Base-by-base conservation (phyloP, 495 filamentous ascomycete genomes). In the Viridothelium virens region DNA sequence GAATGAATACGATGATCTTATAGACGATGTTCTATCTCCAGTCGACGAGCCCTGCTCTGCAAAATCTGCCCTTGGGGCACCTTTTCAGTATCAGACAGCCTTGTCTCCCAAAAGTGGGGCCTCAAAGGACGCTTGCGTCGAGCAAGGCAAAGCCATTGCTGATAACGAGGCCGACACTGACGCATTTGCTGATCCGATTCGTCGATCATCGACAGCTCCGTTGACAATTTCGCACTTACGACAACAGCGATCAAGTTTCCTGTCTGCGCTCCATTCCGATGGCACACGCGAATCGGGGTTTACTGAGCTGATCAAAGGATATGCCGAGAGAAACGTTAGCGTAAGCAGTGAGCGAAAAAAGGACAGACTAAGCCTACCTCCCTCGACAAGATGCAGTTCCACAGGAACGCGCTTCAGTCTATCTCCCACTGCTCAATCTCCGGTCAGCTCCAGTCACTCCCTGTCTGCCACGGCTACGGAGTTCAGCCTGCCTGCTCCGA, bases 1-100 rank as follows among this genome's bases (percentile, higher is more conserved):
- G 94, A 85, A 89, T 47, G 92, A 98, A 74, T 97, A 94, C 69
- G 87, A 97, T 73, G 94, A 97, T 72, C 79, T 96, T 16, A 83
- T 97, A 63, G 89, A 89, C 68, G 85, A 91, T 56, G 85, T 88
- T 12, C 79, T 85, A 16, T 85, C 85, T 0, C 82, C 85, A 2
- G 41, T 56, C 31, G 48, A 62, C 56, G 69, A 68, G 33, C 68
- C 70, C 0, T 6, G 67, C 2, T 72, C 68, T 25, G 56, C 70
- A n/a, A 66, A 64, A 9, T 72, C 68, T 18, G 69, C 70, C 10
- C 63, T 71, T 12, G 69, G 71, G 31, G 71, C 69, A 31, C 71
- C 71, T 1, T 73, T 73, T 62, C 71, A 73, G 48, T 71, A 73
- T 48, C 39, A 65, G 36, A 31, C 53, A 33, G 18, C 6, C 25